phyloP scores from a whole-genome alignment of 2,329 filamentous ascomycete genomes.

The Mycocentrospora acerina region DNA sequence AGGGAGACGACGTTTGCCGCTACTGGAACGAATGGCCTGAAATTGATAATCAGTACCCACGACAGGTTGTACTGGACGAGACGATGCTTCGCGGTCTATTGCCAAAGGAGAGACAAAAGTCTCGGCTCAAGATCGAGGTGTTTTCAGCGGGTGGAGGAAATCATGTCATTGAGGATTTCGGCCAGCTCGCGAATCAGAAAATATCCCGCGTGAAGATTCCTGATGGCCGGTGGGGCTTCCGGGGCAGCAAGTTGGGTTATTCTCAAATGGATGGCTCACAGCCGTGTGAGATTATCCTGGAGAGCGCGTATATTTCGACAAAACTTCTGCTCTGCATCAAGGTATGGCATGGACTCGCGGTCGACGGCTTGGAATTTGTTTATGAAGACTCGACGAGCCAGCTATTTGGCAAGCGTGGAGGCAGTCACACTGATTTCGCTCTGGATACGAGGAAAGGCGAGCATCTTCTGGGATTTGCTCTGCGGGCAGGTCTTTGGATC shows the following conservation, averaged over 20 bases:
- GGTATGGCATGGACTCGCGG: slow-evolving; percentile 72
- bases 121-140: slow-evolving; percentile 68
- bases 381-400: slow-evolving; percentile 87
- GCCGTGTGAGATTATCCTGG: slow-evolving; percentile 72
- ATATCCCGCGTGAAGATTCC: slow-evolving; percentile 72
- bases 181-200: slow-evolving; percentile 65
- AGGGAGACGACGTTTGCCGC: slow-evolving; percentile 78
- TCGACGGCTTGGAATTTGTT: slow-evolving; percentile 88
- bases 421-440: slow-evolving; percentile 71
- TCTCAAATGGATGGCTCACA: slow-evolving; percentile 71
- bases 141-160: slow-evolving; percentile 75
- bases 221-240: slow-evolving; percentile 72
- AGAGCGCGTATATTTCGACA: slow-evolving; percentile 62
- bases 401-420: slow-evolving; percentile 80
- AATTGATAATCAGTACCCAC: slow-evolving; percentile 61
- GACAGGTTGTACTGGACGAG: slow-evolving; percentile 74
- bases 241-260: slow-evolving; percentile 71
- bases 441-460: slow-evolving; percentile 85
- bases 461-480: slow-evolving; percentile 80
- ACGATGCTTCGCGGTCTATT: slow-evolving; percentile 70
- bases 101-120: slow-evolving; percentile 71
- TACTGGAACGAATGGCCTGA: slow-evolving; percentile 79
- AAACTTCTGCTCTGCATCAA: slow-evolving; percentile 74
- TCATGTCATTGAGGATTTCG: slow-evolving; percentile 76
- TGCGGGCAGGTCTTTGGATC: slow-evolving; percentile 79